Percentiles rank a stretch among this genome's conserved stretches.
These are phyloP conservation scores for Hypoxylon sp. DNA, from an alignment of 2,329 filamentous ascomycete genomes.

Conservation along the genomic window DNA sequence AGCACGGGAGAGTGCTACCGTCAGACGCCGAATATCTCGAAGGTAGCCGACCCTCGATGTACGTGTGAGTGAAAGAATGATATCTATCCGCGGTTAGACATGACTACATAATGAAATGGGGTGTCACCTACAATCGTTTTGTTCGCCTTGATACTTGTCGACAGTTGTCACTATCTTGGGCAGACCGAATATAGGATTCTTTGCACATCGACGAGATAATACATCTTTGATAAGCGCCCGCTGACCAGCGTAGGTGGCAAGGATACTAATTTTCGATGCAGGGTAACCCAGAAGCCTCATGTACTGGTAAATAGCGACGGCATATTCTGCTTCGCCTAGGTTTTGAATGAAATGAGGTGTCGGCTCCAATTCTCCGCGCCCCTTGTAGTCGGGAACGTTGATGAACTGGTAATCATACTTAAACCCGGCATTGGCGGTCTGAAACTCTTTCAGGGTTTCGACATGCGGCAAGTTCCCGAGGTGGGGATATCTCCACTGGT, in stretches of 20 bases:
- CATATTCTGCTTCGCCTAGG: slow-evolving; percentile 95
- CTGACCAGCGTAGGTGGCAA: slow-evolving; percentile 95
- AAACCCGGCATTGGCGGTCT: slow-evolving; percentile 90
- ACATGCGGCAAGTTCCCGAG: slow-evolving; percentile 86
- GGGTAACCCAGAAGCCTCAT: slow-evolving; percentile 97
- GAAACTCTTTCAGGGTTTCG: slow-evolving; percentile 77
- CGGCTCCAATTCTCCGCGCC: slow-evolving; percentile 87
- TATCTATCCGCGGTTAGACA: slow-evolving; percentile 68
- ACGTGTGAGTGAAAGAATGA: slow-evolving; percentile 92
- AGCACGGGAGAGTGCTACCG: slow-evolving; percentile 93
- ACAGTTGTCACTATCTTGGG: slow-evolving; percentile 93
- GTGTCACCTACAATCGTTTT: slow-evolving; percentile 89
- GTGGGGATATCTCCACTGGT: slow-evolving; percentile 91
- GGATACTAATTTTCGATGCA: slow-evolving; percentile 84
- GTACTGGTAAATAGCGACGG: slow-evolving; percentile 95
- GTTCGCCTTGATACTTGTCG: slow-evolving; percentile 98
- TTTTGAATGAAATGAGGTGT: slow-evolving; percentile 97
- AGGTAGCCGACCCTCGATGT: slow-evolving; percentile 93
- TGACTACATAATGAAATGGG: neutral
- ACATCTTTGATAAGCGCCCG: slow-evolving; percentile 90
- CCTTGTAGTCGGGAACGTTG: slow-evolving; percentile 93
- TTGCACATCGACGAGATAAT: slow-evolving; percentile 83
- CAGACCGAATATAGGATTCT: slow-evolving; percentile 87
- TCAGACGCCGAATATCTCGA: slow-evolving; percentile 91
- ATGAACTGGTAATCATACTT: slow-evolving; percentile 97